Base-by-base conservation (phyloP, 345 rosid genomes). In the Salix exigua region DNA sequence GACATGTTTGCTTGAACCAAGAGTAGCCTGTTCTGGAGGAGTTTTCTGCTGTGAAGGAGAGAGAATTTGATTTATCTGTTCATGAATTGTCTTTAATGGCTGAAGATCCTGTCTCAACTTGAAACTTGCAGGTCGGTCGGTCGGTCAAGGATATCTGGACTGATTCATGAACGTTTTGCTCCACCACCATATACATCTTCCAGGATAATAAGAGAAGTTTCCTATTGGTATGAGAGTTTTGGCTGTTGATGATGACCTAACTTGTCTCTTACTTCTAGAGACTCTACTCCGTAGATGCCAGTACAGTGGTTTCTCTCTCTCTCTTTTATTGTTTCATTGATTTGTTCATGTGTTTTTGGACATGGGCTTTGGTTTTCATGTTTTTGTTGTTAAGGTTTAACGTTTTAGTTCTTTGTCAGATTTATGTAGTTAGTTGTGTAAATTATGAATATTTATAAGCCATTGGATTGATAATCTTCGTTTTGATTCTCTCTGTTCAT, bases 111-210 rank as follows among this genome's bases (percentile, higher is more conserved):
- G 86, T 82, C 80, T 86, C 84, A 89, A 66, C 84, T 84, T 82
- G 66, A 64, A 71, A 79, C 84, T 90, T 0, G 88, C 82, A 4
- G 82, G 79, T 40, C 60, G 69, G 61, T 78, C 73, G n/a, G n/a
- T n/a, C n/a, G 16, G 83, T 71, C 21, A 74, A 46, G 42, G 85
- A 61, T 64, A 81, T 74, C 80, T 86, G 84, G 38, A 86, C 82
- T 42, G 84, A 75, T 75, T 88, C 94, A 23, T 71, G 82, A 69
- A 69, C 86, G 64, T 86, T 85, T 35, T 89, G 87, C 63, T 88
- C 91, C 73, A 94, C 28, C 37, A 83, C 74, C 69, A 83, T 86
- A 84, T 95, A 93, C 80, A 90, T 82, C 99, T 96, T 81, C 38
- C 76, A 55, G 66, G 19, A 74, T 70, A 68, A 79, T 37, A 28